Evolutionary conservation across 176 grass and related monocot genomes (phyloP).

Genomic region (Carex parvula): DNA sequence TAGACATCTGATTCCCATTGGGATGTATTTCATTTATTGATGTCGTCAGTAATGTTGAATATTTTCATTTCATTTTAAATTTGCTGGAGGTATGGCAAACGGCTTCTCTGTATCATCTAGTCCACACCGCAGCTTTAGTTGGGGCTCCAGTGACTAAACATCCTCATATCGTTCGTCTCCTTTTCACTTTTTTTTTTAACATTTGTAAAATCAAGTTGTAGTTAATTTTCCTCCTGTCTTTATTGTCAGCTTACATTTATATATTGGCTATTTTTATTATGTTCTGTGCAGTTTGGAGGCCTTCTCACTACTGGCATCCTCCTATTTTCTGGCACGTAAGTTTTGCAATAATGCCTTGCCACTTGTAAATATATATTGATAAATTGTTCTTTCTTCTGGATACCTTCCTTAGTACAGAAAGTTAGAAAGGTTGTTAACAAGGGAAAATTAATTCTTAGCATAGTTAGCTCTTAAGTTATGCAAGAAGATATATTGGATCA

Average conservation of each 20-base stretch:
- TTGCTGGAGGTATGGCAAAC: conserved; percentile 73
- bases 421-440: neutral
- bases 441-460: neutral
- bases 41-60: neutral
- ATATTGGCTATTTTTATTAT: neutral
- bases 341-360: neutral
- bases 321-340: conserved; percentile 93
- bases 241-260: neutral
- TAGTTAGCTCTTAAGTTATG: neutral
- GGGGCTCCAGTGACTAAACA: conserved; percentile 67
- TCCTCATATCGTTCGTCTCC: conserved; percentile 58
- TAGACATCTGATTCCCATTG: neutral
- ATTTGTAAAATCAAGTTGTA: neutral
- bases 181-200: neutral
- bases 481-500: neutral
- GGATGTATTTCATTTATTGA: neutral
- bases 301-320: conserved; percentile 76
- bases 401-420: neutral
- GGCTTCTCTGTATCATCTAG: conserved; percentile 84
- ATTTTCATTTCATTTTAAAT: neutral
- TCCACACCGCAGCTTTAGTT: conserved; percentile 80
- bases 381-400: neutral
- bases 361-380: neutral
- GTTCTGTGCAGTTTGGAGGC: conserved; percentile 70
- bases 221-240: neutral